These are phyloP conservation scores for Biscogniauxia sp. DNA, from an alignment of 2,329 filamentous ascomycete genomes.

Conservation along the genomic window DNA sequence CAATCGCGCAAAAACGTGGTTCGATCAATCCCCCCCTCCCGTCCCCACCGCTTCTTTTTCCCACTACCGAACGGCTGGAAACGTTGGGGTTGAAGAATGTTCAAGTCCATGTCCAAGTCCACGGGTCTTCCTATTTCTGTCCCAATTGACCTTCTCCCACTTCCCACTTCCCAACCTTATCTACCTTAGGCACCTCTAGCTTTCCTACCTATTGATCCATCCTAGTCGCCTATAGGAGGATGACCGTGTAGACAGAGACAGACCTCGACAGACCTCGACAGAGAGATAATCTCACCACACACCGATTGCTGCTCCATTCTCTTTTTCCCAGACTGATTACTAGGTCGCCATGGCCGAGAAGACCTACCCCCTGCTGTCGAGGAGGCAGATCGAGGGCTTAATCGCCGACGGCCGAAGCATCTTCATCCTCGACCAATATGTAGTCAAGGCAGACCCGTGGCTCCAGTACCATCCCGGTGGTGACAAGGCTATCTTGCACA, in stretches of 20 bases:
- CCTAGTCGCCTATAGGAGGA: no score
- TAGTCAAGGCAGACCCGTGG: slow-evolving; percentile 88
- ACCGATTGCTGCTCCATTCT: not conserved
- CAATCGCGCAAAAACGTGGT: not conserved
- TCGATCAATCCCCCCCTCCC: not conserved
- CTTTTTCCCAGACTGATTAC: not conserved
- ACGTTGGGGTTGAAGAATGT: not conserved
- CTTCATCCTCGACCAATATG: slow-evolving; percentile 75
- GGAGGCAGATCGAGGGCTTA: slow-evolving; percentile 70
- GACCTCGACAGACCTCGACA: no score
- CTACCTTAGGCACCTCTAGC: not conserved
- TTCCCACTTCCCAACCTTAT: not conserved
- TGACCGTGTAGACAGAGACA: not conserved
- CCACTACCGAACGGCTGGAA: not conserved
- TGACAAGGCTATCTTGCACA: slow-evolving; percentile 85
- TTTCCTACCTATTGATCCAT: not conserved
- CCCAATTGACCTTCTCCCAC: no score
- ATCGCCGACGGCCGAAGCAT: slow-evolving; percentile 81
- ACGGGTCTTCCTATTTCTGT: no score
- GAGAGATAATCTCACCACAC: not conserved
- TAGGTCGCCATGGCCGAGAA: slow-evolving; percentile 28
- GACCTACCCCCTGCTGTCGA: slow-evolving; percentile 49
- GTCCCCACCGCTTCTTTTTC: slow-evolving; percentile 10
- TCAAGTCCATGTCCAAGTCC: no score
- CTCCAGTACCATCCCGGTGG: slow-evolving; percentile 88